These are phyloP conservation scores for Trichosporon sp. DNA, from an alignment of 1,284 basidiomycete species.

Conservation along the genomic window DNA sequence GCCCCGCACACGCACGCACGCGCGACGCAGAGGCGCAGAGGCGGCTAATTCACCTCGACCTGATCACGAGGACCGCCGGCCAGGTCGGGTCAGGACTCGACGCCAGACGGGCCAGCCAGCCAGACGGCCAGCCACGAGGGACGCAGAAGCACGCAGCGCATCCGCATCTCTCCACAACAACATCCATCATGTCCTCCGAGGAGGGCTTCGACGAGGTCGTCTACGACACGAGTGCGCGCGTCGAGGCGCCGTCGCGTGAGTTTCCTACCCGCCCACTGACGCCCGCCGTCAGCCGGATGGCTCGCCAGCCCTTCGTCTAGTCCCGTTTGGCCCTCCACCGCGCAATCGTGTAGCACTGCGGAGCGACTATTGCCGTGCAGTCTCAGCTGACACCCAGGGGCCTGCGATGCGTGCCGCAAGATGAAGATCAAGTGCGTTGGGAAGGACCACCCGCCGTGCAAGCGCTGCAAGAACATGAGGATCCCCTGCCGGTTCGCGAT, in stretches of 20 bases:
- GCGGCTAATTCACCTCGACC: background rate
- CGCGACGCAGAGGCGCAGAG: background rate
- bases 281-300: background rate
- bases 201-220: slow-evolving; percentile 3
- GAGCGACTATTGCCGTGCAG: background rate
- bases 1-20: background rate
- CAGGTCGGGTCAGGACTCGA: background rate
- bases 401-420: slow-evolving; percentile 20
- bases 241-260: background rate
- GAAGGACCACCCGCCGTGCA: slow-evolving; percentile 29
- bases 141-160: background rate
- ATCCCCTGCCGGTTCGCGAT: slow-evolving; percentile 22
- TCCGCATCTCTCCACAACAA: background rate
- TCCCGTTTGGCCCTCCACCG: background rate
- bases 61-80: background rate
- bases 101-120: no score
- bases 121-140: background rate
- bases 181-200: background rate
- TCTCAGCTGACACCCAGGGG: slow-evolving; percentile 11
- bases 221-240: background rate
- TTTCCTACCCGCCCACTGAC: background rate
- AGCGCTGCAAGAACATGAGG: slow-evolving; percentile 22
- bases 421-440: slow-evolving; percentile 29
- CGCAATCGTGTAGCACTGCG: background rate
- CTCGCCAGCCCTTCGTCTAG: background rate